phyloP scores from a whole-genome alignment of 495 filamentous ascomycete genomes.

The Durotheca rogersii region DNA sequence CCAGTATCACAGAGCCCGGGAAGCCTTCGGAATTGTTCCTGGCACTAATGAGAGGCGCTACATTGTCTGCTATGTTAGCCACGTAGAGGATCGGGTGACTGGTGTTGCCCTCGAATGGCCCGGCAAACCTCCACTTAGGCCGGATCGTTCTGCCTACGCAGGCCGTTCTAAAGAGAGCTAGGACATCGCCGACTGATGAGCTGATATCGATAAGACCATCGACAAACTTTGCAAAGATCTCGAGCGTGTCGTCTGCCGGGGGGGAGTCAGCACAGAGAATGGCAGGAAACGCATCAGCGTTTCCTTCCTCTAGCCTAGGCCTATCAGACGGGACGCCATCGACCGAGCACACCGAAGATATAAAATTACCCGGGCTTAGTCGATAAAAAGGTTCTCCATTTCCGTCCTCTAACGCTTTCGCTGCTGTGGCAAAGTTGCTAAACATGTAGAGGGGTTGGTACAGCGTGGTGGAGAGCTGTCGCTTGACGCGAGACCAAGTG shows the following conservation, averaged over 20 bases:
- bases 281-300: slow-evolving; percentile 51
- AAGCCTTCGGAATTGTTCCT: slow-evolving; percentile 52
- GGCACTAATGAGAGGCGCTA: slow-evolving; percentile 54
- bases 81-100: slow-evolving; percentile 56
- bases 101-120: slow-evolving; percentile 52
- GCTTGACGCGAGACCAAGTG: slow-evolving; percentile 45
- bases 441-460: slow-evolving; percentile 65
- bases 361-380: slow-evolving; percentile 37
- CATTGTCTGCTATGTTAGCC: slow-evolving; percentile 58
- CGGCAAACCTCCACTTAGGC: slow-evolving; percentile 57
- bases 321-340: slow-evolving; percentile 33
- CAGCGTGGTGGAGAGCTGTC: slow-evolving; percentile 48
- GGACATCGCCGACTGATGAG: slow-evolving; percentile 55
- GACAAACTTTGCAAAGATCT: slow-evolving; percentile 51
- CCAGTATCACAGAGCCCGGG: slow-evolving; percentile 52
- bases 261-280: slow-evolving; percentile 66
- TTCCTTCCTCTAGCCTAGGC: slow-evolving; percentile 43
- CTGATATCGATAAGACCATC: slow-evolving; percentile 49
- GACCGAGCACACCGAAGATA: slow-evolving; percentile 42
- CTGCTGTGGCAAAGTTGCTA: slow-evolving; percentile 52
- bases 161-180: slow-evolving; percentile 54
- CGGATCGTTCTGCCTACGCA: slow-evolving; percentile 61
- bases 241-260: slow-evolving; percentile 41
- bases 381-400: slow-evolving; percentile 55
- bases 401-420: slow-evolving; percentile 55